phyloP scores from a whole-genome alignment of 129 eudicot genomes.

The Lonicera japonica region DNA sequence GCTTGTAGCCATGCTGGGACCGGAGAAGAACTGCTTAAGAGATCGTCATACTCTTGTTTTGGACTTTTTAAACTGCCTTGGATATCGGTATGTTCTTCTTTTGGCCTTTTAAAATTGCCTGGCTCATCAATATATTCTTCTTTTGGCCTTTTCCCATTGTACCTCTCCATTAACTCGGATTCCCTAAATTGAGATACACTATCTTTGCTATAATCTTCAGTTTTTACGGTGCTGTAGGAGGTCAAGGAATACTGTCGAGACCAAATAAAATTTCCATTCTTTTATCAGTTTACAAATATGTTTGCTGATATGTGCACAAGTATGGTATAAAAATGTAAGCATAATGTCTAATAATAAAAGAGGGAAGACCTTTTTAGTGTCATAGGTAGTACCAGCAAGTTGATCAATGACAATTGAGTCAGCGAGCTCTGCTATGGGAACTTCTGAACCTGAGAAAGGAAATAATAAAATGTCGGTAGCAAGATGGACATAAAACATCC shows the following conservation, averaged over 20 bases:
- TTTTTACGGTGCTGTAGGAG: slow-evolving; percentile 31
- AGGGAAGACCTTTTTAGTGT: slow-evolving; percentile 37
- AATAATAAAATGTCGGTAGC: neutral
- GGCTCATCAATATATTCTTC: slow-evolving; percentile 44
- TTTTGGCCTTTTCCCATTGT: slow-evolving; percentile 56
- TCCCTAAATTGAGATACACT: slow-evolving; percentile 16
- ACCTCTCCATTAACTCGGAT: slow-evolving; percentile 25
- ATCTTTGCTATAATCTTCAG: slow-evolving; percentile 38
- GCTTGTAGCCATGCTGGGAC: slow-evolving; percentile 30
- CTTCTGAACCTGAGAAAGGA: slow-evolving; percentile 63
- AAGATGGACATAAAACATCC: too few species aligned
- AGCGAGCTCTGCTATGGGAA: slow-evolving; percentile 66
- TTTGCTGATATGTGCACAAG: too few species aligned
- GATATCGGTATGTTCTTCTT: slow-evolving; percentile 44
- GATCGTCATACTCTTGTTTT: slow-evolving; percentile 14
- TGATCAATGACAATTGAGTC: slow-evolving; percentile 53
- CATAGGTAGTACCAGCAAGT: slow-evolving; percentile 27
- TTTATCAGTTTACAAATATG: neutral
- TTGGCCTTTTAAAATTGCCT: slow-evolving; percentile 44
- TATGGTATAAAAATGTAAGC: too few species aligned
- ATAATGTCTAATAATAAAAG: slow-evolving; percentile 1
- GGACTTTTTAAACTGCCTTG: slow-evolving; percentile 5
- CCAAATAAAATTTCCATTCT: slow-evolving; percentile 5
- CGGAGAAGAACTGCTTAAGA: slow-evolving; percentile 21
- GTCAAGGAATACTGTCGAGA: slow-evolving; percentile 40